Evolutionary conservation across 2,329 filamentous ascomycete genomes (phyloP).

Genomic region (Parastagonospora avenae): DNA sequence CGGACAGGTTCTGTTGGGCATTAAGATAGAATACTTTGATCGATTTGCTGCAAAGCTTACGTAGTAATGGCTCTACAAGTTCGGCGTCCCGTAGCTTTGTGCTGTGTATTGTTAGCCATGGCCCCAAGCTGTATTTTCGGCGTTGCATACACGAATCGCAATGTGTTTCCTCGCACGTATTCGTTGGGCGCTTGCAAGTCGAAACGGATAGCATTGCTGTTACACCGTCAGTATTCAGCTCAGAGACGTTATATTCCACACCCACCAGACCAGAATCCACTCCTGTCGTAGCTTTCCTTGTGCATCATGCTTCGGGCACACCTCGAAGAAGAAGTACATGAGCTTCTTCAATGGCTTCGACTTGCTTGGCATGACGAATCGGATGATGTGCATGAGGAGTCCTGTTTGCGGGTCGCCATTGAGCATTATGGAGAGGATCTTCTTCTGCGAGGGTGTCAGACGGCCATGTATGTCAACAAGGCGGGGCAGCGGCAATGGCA

Average conservation of each 20-base stretch:
- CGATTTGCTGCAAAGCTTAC: constrained; percentile 19
- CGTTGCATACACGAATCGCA: constrained; percentile 74
- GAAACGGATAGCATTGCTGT: constrained; percentile 95
- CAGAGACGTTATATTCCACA: constrained; percentile 18
- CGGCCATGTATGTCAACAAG: constrained; percentile 56
- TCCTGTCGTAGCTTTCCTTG: constrained; percentile 97
- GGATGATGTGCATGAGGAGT: constrained; percentile 98
- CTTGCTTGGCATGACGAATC: constrained; percentile 99
- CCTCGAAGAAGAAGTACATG: constrained; percentile 98
- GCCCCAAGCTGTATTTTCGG: not conserved
- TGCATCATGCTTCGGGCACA: constrained; percentile 93
- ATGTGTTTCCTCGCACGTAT: constrained; percentile 96
- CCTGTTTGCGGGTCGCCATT: constrained; percentile 96
- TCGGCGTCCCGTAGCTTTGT: constrained; percentile 95
- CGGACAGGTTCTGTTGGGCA: constrained; percentile 69
- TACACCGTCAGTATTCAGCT: constrained; percentile 25
- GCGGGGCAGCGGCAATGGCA: constrained; percentile 29
- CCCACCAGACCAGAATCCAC: constrained; percentile 97
- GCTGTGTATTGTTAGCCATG: constrained; percentile 28
- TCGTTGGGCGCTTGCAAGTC: constrained; percentile 97
- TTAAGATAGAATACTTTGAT: constrained; percentile 10
- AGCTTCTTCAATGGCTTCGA: constrained; percentile 97
- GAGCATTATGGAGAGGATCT: constrained; percentile 94
- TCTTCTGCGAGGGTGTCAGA: constrained; percentile 61
- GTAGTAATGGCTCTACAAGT: constrained; percentile 92